Percentiles rank a stretch among this genome's conserved stretches.
phyloP scores from a whole-genome alignment of 345 rosid species.

The Balakata baccata region DNA sequence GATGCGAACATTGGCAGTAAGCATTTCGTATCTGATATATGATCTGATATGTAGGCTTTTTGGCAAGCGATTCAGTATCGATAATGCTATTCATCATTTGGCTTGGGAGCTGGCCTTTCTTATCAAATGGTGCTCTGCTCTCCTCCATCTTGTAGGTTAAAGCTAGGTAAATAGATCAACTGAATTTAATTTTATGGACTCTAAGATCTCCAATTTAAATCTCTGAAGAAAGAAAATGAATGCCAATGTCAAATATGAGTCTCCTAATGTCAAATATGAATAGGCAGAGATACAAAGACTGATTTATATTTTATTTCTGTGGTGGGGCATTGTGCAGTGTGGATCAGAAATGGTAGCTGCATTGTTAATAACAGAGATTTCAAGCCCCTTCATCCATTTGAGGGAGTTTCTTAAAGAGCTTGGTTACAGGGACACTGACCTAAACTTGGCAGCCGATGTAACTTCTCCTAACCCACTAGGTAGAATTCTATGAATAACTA shows the following conservation, averaged over 20 bases:
- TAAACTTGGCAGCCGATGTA: slow-evolving; percentile 73
- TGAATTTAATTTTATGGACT: too few relatives aligned
- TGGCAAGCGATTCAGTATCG: slow-evolving; percentile 43
- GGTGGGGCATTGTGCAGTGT: slow-evolving; percentile 32
- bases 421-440: slow-evolving; percentile 61
- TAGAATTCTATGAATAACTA: background rate
- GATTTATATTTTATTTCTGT: too few relatives aligned
- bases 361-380: slow-evolving; percentile 71
- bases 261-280: too few relatives aligned
- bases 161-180: too few relatives aligned
- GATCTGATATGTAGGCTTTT: slow-evolving; percentile 63
- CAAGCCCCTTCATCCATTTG: slow-evolving; percentile 83
- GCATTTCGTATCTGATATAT: slow-evolving; percentile 61
- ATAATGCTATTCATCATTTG: slow-evolving; percentile 69
- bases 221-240: too few relatives aligned
- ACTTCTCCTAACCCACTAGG: slow-evolving; percentile 15
- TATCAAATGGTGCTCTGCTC: slow-evolving; percentile 49
- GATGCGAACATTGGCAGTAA: slow-evolving; percentile 53
- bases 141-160: too few relatives aligned
- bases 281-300: too few relatives aligned
- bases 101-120: slow-evolving; percentile 58
- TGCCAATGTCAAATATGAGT: too few relatives aligned
- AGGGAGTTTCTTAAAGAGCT: slow-evolving; percentile 83
- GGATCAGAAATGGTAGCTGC: slow-evolving; percentile 70
- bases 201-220: too few relatives aligned